Evolutionary conservation across 345 rosid species (phyloP).

Genomic region (Moricandia arvensis): DNA sequence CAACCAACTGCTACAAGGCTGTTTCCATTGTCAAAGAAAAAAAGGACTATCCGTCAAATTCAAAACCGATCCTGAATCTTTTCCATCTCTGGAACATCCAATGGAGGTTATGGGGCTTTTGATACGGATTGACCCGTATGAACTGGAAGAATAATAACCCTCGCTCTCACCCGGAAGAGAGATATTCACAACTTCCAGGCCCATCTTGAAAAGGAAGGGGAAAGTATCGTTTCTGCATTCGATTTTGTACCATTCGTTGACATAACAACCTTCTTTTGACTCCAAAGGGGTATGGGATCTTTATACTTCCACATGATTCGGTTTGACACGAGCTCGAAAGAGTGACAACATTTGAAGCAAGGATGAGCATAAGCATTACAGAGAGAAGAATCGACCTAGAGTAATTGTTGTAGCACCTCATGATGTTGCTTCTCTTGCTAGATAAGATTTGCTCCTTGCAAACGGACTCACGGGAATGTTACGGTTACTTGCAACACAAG

Average conservation of each 20-base stretch:
- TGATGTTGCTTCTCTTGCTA: background rate
- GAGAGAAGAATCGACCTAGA: background rate
- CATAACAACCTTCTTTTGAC: constrained; percentile 21
- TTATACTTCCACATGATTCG: constrained; percentile 36
- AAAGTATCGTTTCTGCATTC: constrained; percentile 11
- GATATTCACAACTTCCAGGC: constrained; percentile 20
- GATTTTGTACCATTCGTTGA: background rate
- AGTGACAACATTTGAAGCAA: background rate
- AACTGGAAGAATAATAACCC: background rate
- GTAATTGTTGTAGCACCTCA: background rate
- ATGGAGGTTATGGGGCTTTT: background rate
- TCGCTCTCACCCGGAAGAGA: background rate
- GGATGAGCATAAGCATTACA: background rate
- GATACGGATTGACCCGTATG: background rate
- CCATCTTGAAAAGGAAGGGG: background rate
- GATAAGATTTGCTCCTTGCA: too few species aligned
- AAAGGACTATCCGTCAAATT: constrained; percentile 10
- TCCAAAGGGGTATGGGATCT: constrained; percentile 49
- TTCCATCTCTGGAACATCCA: constrained; percentile 21
- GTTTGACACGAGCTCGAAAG: constrained; percentile 14
- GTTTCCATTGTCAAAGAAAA: background rate
- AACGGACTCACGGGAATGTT: too few species aligned
- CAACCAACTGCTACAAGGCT: background rate
- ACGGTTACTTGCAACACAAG: background rate
- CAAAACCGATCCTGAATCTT: background rate